These are phyloP conservation scores for Carex arenaria DNA, from an alignment of 202 grass and related monocot species.

Conservation along the genomic window DNA sequence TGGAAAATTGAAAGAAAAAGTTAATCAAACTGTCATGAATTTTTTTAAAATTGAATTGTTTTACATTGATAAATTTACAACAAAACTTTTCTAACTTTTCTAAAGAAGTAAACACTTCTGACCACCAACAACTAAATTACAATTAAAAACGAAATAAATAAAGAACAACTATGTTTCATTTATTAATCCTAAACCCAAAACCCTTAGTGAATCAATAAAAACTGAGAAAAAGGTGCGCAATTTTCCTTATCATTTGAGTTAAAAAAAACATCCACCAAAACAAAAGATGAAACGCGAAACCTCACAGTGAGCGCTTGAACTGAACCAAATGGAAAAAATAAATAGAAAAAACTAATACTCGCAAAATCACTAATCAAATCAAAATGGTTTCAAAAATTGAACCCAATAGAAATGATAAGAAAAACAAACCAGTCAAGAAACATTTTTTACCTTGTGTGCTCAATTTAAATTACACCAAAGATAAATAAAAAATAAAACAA, in stretches of 20 bases:
- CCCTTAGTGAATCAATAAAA: background rate
- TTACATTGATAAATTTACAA: background rate
- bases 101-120: background rate
- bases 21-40: background rate
- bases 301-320: background rate
- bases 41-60: background rate
- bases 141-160: background rate
- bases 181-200: background rate
- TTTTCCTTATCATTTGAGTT: background rate
- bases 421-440: background rate
- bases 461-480: constrained; percentile 11
- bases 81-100: too few species aligned
- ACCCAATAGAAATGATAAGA: constrained; percentile 11
- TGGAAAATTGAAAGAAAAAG: background rate
- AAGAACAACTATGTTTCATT: background rate
- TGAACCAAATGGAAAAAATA: background rate
- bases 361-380: background rate
- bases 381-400: constrained; percentile 17
- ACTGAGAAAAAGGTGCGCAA: background rate
- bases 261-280: background rate
- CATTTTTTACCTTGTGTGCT: background rate
- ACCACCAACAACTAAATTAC: background rate
- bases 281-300: background rate
- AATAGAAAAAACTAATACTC: background rate
- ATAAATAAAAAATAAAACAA: background rate